A percentile compares a stretch with the other conserved stretches of the same genome.
Evolutionary conservation across 169 alveolate species (phyloP).

Genomic region (Cardiosporidium cionae): DNA sequence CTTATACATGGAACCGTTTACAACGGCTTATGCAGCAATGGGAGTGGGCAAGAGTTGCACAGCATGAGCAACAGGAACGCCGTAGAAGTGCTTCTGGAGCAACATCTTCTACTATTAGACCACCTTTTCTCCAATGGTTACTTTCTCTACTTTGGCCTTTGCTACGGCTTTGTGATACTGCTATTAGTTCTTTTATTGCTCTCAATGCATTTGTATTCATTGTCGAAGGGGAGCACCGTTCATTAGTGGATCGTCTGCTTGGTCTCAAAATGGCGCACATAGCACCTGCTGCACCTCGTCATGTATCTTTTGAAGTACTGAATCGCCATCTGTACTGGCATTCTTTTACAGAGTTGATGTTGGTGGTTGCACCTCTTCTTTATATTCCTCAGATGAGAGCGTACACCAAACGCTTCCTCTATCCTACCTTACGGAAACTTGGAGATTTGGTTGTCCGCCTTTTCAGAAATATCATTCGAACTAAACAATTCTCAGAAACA

Average conservation of each 20-base stretch:
- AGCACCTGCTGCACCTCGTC: not conserved
- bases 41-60: not conserved
- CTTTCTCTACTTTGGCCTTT: not conserved
- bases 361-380: not conserved
- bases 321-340: constrained; percentile 9
- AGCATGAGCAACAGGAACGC: not conserved
- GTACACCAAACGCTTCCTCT: too few relatives aligned
- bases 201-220: not conserved
- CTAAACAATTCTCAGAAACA: too few relatives aligned
- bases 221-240: not conserved
- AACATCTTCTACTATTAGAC: not conserved
- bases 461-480: too few relatives aligned
- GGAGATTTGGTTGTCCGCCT: too few relatives aligned
- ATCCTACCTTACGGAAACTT: too few relatives aligned
- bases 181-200: not conserved
- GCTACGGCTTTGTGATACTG: not conserved
- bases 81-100: not conserved
- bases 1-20: not conserved
- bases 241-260: constrained; percentile 2
- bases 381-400: too few relatives aligned
- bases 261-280: not conserved
- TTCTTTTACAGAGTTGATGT: not conserved
- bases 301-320: constrained; percentile 1
- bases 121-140: not conserved
- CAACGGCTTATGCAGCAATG: not conserved